phyloP scores from a whole-genome alignment of 2,329 filamentous ascomycete genomes.

The Didymella pomorum region DNA sequence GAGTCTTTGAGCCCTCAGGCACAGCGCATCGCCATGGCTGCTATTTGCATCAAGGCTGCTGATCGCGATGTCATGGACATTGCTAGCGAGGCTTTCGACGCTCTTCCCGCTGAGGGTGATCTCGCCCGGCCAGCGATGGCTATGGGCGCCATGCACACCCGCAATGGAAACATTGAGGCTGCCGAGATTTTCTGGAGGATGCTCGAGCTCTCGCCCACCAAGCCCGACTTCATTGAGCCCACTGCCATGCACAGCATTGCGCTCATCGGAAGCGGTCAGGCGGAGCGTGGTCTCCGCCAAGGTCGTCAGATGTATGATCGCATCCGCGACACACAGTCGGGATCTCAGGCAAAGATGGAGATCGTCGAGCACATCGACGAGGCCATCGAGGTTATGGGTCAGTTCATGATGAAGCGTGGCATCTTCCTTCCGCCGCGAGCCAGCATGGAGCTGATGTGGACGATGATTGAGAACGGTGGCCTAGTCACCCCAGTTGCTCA shows the following conservation, averaged over 20 bases:
- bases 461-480: constrained; percentile 71
- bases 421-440: constrained; percentile 62
- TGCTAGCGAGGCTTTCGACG: constrained; percentile 66
- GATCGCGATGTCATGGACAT: constrained; percentile 76
- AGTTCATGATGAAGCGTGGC: constrained; percentile 63
- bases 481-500: constrained; percentile 67
- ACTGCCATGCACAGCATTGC: constrained; percentile 90
- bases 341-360: constrained; percentile 61
- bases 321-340: constrained; percentile 70
- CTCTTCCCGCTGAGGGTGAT: constrained; percentile 57
- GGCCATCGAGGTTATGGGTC: constrained; percentile 74
- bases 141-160: constrained; percentile 85
- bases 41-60: constrained; percentile 79
- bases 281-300: constrained; percentile 80
- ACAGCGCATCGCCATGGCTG: constrained; percentile 70
- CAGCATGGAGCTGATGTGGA: constrained; percentile 67
- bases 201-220: constrained; percentile 68
- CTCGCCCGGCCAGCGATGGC: constrained; percentile 71
- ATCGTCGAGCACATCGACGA: constrained; percentile 85
- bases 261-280: constrained; percentile 83
- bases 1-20: constrained; percentile 65
- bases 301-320: constrained; percentile 87
- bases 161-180: constrained; percentile 77
- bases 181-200: constrained; percentile 84
- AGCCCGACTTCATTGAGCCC: constrained; percentile 79